Evolutionary conservation across 306 rosid genomes (phyloP).

Genomic region (Lablab purpureus): DNA sequence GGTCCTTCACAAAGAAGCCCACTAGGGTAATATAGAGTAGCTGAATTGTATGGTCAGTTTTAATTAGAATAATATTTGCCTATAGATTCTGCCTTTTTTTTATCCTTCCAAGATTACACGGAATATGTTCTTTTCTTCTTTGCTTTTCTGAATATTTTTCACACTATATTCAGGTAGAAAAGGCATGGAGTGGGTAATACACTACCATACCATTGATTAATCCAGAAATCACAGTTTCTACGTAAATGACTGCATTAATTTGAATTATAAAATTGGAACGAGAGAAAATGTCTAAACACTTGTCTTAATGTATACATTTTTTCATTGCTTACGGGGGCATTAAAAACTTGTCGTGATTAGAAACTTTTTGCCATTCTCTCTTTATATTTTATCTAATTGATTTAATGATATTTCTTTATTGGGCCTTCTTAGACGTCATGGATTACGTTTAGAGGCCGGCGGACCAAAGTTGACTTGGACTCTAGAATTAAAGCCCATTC

Average conservation of each 20-base stretch:
- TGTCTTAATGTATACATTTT: background rate
- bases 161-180: no score
- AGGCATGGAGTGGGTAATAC: no score
- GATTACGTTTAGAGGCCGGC: constrained; percentile 19
- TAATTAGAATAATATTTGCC: background rate
- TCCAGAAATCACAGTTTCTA: background rate
- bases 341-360: background rate
- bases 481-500: constrained; percentile 15
- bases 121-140: background rate
- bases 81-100: background rate
- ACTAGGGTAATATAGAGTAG: background rate
- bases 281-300: background rate
- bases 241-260: background rate
- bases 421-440: constrained; percentile 32
- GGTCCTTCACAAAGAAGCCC: background rate
- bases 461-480: constrained; percentile 20
- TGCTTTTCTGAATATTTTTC: background rate
- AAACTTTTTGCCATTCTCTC: background rate
- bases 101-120: background rate
- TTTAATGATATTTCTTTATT: background rate
- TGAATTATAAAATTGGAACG: background rate
- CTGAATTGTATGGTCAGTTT: background rate
- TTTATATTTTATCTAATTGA: background rate
- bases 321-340: background rate
- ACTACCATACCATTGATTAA: background rate